Evolutionary conservation across 1,284 basidiomycete species (phyloP), one percentile per base, ranked within the genome.

Genomic region (Naganishia sp.): DNA sequence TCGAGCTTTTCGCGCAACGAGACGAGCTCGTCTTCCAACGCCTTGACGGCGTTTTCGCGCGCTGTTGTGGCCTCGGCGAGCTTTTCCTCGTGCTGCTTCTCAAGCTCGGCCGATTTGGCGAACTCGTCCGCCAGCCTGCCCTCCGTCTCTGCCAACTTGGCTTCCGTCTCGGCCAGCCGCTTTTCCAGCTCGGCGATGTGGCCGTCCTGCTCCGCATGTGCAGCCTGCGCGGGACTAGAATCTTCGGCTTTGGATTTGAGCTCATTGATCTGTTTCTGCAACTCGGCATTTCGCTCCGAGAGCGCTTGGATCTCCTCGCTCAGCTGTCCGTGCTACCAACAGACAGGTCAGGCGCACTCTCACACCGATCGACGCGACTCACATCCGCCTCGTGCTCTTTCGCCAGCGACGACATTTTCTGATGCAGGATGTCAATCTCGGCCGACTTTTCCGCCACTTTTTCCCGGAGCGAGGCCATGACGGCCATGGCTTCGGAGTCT

Each of bases 1-100:
- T 13, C 43, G 49, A 94, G 80, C 76, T 96, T 92, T 72, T 95
- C 93, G 7, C 95, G 82, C 39, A 95, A 80, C 1, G 94, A 90
- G 1, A 94, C 82, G 52, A 96, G 76, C 74, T 94, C 91, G 75
- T 39, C 45, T 54, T 51, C 45, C 21, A 61, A 32, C 18, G 50
- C 50, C 9, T 41, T 49, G 15, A 57, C 61, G 4, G 55, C 62
- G 9, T 50, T 41, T 0, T 57, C 62, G 11, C 63, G 57, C n/a
- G 58, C 55, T 15, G 39, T 49, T 13, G 49, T 45, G 7, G 55
- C 54, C 18, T 66, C 91, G 1, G 94, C 82, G 51, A 96, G 76
- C 74, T 94, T 91, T 75, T 28, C 41, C 32, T 52, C 60, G 32
- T 63, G 52, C 25, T 52, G 42, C 13, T 51, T 42, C 32, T 63